Evolutionary conservation across 1,139 yeast species (phyloP), one percentile per base, ranked within the genome.

Genomic region (Lodderomyces pseudojiufengensis): DNA sequence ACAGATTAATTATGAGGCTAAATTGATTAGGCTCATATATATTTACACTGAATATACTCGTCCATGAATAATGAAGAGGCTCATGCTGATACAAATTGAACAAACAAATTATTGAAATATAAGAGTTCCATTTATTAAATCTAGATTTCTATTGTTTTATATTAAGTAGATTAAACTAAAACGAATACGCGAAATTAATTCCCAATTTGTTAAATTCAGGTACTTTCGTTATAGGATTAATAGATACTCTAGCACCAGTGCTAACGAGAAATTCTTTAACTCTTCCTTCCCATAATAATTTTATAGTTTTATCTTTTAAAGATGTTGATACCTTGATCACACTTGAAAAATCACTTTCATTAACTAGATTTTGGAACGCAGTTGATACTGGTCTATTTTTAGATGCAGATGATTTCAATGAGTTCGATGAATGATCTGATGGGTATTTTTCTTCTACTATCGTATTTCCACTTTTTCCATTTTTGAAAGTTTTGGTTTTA

Each of bases 211-310:
- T 53, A 26, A 69, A 41, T 35, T 67, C 73, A 1, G 73, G 74
- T 4, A 56, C 48, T 27, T 52, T 52, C 0, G 63, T 59, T 4
- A 40, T 35, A 1, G 57, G 51, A 38, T 64, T 63, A 21, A 65
- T 36, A 4, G 56, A 44, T 9, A 81, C 45, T 36, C 73, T 77
- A 3, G 80, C 70, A 0, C 97, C 97, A 1, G 92, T 75, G 36
- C 88, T 80, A 4, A 90, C 69, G 36, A 92, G 57, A 50, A 92
- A 83, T 35, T 87, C 95, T 50, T 84, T 80, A 50, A 77, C 76
- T 44, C 85, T 73, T 0, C 97, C 97, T 52, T 86, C 96, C 97
- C 97, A 92, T 26, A 86, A 60, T 5, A 88, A 38, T 41, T 78
- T 79, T 7, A 85, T 50, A 41, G 76, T 70, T 45, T 70, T 73